Evolutionary conservation across 2,329 filamentous ascomycete genomes (phyloP).

Genomic region (Elsinoe batatas): DNA sequence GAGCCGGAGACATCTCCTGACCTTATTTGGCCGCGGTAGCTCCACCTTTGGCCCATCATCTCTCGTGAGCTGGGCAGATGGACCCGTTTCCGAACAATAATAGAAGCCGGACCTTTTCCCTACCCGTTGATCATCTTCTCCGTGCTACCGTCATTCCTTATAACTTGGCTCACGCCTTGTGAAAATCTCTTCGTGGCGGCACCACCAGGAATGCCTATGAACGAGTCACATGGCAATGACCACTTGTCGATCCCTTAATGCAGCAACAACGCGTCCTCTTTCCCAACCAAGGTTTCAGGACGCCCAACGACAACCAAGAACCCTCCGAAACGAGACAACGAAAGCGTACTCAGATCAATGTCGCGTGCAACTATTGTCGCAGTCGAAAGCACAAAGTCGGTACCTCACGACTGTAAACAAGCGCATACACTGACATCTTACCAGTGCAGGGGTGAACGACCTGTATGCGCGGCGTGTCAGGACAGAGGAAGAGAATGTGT

Average conservation of each 20-base stretch:
- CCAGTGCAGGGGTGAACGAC: slow-evolving; percentile 3
- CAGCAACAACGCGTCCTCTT: background rate
- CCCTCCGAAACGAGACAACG: background rate
- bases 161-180: too few species aligned
- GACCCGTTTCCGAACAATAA: background rate
- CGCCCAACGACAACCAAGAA: background rate
- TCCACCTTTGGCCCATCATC: too few species aligned
- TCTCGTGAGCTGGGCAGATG: background rate
- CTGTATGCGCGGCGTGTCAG: background rate
- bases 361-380: background rate
- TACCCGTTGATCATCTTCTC: too few species aligned
- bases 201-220: too few species aligned
- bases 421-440: background rate
- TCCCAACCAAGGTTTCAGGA: background rate
- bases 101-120: background rate
- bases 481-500: background rate
- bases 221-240: too few species aligned
- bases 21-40: too few species aligned
- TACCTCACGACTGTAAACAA: background rate
- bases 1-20: too few species aligned
- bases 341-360: background rate
- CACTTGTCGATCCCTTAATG: background rate
- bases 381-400: background rate
- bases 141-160: too few species aligned
- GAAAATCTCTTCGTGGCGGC: too few species aligned